phyloP scores from a whole-genome alignment of 2,329 filamentous ascomycete genomes.

The Phaeosphaeria sp. region DNA sequence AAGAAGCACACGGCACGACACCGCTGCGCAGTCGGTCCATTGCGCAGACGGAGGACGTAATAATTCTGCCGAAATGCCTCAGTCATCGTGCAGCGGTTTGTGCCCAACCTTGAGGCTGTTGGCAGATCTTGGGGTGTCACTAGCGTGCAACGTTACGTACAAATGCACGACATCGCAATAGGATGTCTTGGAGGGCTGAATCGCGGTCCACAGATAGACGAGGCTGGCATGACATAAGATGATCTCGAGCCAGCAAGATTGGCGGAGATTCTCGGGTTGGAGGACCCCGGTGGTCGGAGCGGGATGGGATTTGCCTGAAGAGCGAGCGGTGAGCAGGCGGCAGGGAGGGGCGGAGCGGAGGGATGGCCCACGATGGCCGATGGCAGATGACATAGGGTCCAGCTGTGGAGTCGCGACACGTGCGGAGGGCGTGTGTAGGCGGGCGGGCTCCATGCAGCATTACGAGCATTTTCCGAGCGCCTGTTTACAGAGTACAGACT shows the following conservation, averaged over 20 bases:
- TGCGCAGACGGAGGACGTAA: background rate
- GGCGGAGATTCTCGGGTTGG: conserved; percentile 23
- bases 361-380: conserved; percentile 6
- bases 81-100: conserved; percentile 17
- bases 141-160: conserved; percentile 32
- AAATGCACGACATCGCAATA: conserved; percentile 19
- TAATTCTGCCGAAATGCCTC: conserved; percentile 2
- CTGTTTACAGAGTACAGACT: background rate
- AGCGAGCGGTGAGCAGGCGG: conserved; percentile 26
- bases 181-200: conserved; percentile 17
- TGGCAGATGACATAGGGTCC: conserved; percentile 13
- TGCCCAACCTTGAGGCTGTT: conserved; percentile 26
- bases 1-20: background rate
- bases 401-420: conserved; percentile 21
- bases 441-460: background rate
- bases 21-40: background rate
- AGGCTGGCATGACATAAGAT: conserved; percentile 25
- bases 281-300: conserved; percentile 25
- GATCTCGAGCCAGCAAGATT: conserved; percentile 17
- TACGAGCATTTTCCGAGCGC: conserved; percentile 7
- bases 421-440: conserved; percentile 15
- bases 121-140: conserved; percentile 9
- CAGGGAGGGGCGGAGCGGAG: conserved; percentile 34
- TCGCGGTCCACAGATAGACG: conserved; percentile 15
- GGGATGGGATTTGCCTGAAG: conserved; percentile 30